Evolutionary conservation across 2,329 filamentous ascomycete genomes (phyloP).

Genomic region (Penicillium oxalicum): DNA sequence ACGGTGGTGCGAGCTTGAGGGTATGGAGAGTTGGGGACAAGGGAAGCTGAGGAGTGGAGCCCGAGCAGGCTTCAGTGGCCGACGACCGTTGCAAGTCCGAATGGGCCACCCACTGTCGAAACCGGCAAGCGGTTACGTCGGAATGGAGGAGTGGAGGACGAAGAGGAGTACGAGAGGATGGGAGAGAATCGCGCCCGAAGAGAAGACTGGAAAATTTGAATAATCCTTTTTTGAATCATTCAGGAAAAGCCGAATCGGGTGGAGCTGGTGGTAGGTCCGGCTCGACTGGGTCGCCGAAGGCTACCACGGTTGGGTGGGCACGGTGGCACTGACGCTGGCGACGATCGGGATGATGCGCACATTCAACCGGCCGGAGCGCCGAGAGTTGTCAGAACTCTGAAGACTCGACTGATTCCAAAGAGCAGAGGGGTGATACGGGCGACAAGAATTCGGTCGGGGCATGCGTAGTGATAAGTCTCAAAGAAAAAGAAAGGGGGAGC

Average conservation of each 20-base stretch:
- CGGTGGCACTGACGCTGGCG: slow-evolving; percentile 22
- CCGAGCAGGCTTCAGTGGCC: neutral
- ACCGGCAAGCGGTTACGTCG: slow-evolving; percentile 7
- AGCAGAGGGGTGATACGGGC: neutral
- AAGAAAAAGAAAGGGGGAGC: no score
- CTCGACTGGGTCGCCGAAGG: slow-evolving; percentile 8
- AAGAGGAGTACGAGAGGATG: slow-evolving; percentile 8
- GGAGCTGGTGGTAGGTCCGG: slow-evolving; percentile 16
- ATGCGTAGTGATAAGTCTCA: no score
- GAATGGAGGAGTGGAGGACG: neutral
- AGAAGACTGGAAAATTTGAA: neutral
- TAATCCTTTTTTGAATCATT: no score
- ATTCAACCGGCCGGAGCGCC: slow-evolving; percentile 15
- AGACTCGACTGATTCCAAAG: neutral
- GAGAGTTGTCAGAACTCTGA: neutral
- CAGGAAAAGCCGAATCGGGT: slow-evolving; percentile 4
- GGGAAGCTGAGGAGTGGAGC: slow-evolving; percentile 10
- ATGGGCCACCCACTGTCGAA: slow-evolving; percentile 1
- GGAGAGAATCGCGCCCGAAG: no score
- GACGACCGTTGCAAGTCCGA: slow-evolving; percentile 3
- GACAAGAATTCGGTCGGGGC: slow-evolving; percentile 4
- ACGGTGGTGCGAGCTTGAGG: no score
- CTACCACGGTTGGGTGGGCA: slow-evolving; percentile 27
- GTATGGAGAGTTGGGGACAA: no score
- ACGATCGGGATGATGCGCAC: slow-evolving; percentile 32